A percentile compares a stretch with the other conserved stretches of the same genome.
phyloP scores from a whole-genome alignment of 2,329 filamentous ascomycete genomes.

The Claviceps purpurea region DNA sequence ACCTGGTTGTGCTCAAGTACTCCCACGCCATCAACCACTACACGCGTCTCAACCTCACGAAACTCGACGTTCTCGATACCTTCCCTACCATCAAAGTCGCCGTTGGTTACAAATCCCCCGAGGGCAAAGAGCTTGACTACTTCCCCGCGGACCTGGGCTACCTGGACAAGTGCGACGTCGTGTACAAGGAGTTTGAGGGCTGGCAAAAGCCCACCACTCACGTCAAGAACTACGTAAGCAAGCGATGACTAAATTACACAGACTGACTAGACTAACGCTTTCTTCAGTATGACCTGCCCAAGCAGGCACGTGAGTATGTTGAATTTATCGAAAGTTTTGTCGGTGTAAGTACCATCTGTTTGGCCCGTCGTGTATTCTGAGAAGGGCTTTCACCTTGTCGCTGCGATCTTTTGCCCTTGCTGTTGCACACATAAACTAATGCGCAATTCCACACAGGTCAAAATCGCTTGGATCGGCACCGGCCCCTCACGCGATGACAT shows the following conservation, averaged over 20 bases:
- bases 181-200: constrained; percentile 55
- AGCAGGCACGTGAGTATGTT: constrained; percentile 51
- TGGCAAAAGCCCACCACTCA: constrained; percentile 54
- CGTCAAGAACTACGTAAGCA: constrained; percentile 33
- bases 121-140: constrained; percentile 18
- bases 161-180: constrained; percentile 46
- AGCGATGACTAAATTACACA: neutral
- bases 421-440: too few species aligned
- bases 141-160: constrained; percentile 52
- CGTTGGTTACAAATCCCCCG: neutral
- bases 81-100: constrained; percentile 3
- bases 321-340: constrained; percentile 34
- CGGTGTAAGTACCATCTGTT: neutral
- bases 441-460: constrained; percentile 11
- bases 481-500: constrained; percentile 52
- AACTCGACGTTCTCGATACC: constrained; percentile 18
- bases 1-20: constrained; percentile 57
- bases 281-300: constrained; percentile 40
- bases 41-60: constrained; percentile 35
- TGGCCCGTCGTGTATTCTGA: neutral
- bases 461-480: constrained; percentile 46
- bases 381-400: neutral
- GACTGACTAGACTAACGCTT: neutral
- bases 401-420: neutral
- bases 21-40: constrained; percentile 51